Conservation (phyloP, 176 grass and related monocot species). For the Tillandsia fasciculata region DNA sequence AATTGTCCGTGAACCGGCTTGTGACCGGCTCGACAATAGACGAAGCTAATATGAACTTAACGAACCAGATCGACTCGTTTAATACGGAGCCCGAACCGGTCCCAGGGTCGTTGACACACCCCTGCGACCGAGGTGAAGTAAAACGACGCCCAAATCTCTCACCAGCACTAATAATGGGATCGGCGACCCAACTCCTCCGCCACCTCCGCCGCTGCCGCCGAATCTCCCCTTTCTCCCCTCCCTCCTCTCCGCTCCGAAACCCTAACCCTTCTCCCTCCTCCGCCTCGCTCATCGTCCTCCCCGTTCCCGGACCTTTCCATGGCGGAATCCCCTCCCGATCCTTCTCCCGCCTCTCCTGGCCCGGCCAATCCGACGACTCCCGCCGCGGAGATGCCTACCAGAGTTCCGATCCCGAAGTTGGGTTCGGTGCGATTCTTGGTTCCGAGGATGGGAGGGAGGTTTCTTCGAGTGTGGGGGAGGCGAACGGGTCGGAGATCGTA, state of each 20-base stretch:
- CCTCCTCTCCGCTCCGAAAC: neutral
- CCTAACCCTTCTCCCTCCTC: neutral
- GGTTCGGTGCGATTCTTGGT: neutral
- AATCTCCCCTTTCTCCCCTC: conserved; percentile 11
- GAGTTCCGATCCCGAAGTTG: neutral
- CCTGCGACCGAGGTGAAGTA: too few species aligned
- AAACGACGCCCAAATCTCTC: too few species aligned
- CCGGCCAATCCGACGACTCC: neutral
- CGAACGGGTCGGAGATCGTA: conserved; percentile 1
- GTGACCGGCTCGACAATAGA: too few species aligned
- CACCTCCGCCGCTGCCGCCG: conserved; percentile 19
- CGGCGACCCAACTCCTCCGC: conserved; percentile 26
- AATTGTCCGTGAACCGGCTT: too few species aligned
- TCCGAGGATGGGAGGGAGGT: conserved; percentile 16
- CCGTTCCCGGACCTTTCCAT: conserved; percentile 16
- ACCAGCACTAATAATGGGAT: neutral
- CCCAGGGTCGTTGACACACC: too few species aligned
- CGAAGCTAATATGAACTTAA: too few species aligned
- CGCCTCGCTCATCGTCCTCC: neutral
- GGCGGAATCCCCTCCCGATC: conserved; percentile 21
- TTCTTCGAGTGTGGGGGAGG: conserved; percentile 6
- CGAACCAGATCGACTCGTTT: too few species aligned
- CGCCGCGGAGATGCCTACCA: neutral
- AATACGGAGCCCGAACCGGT: too few species aligned
- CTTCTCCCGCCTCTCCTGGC: conserved; percentile 56